Evolutionary conservation across 805 yeast genomes (phyloP), one percentile per base, ranked within the genome.

Genomic region (Candida tammaniensis): DNA sequence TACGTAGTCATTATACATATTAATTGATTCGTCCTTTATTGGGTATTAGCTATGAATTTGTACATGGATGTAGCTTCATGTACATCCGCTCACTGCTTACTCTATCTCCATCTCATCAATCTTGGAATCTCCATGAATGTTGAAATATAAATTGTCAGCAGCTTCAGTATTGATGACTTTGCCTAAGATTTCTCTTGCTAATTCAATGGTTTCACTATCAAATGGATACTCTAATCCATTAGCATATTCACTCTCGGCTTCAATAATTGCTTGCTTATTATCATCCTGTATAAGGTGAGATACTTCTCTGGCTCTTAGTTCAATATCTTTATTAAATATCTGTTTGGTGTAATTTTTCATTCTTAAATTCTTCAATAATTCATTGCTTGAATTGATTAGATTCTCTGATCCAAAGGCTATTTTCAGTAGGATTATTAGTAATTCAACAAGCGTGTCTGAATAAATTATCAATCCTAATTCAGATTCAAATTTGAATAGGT

Each of bases 121-220:
- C 8, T 7, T 20, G 7, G 7, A 8, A 14, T 20, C 13, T 9
- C 35, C 59, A 42, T 77, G 78, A 78, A 86, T 82, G 38, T 85
- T 77, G 38, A 73, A 61, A 52, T 77, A 85, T 42, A 86, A 60
- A 34, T 78, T 75, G 55, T 87, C 95, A 1, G 87, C 86, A 46
- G 85, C 94, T 43, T 83, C 88, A 48, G 80, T 80, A 4, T 86
- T 82, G 8, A 80, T 73, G 39, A 80, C 77, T 17, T 72, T 68
- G 39, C 80, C 86, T 35, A 87, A 61, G 13, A 86, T 72, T 42
- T 80, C 85, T 42, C 86, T 66, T 0, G 94, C 81, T 49, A 81
- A 61, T 42, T 80, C 86, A 24, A 82, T 76, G 3, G 78, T 76
- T 38, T 75, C 79, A 37, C 68, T 74, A 36, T 76, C 80, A 48